These are phyloP conservation scores for Dicorynia guianensis DNA, from an alignment of 306 rosid species.

Conservation along the genomic window DNA sequence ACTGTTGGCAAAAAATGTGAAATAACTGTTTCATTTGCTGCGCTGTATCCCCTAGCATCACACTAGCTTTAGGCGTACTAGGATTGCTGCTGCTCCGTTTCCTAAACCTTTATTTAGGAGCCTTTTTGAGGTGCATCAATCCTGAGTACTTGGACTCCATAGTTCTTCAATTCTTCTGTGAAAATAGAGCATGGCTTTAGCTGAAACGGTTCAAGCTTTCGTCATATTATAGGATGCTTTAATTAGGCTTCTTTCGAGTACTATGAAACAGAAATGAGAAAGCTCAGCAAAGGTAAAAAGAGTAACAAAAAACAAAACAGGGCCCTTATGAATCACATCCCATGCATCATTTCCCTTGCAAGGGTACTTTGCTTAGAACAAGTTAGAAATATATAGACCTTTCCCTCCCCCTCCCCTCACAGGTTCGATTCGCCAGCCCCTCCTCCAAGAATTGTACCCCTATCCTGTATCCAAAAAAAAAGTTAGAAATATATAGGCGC, in stretches of 20 bases:
- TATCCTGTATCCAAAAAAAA: too few relatives aligned
- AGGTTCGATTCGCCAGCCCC: too few relatives aligned
- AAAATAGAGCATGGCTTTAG: constrained; percentile 16
- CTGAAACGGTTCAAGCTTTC: constrained; percentile 1
- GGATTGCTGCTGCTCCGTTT: constrained; percentile 37
- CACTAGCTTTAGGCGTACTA: constrained; percentile 42
- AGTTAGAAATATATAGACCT: too few relatives aligned
- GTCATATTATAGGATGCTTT: constrained; percentile 28
- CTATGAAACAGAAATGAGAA: constrained; percentile 28
- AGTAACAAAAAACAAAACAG: background rate
- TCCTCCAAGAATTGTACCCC: too few relatives aligned
- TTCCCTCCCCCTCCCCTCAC: too few relatives aligned
- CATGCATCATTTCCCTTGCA: constrained; percentile 17
- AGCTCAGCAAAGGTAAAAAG: background rate
- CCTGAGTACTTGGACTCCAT: constrained; percentile 3
- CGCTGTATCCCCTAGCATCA: too few relatives aligned
- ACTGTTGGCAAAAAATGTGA: constrained; percentile 22
- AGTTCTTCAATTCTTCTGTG: constrained; percentile 31
- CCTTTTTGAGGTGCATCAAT: constrained; percentile 14
- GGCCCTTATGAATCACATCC: constrained; percentile 3
- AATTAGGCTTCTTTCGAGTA: constrained; percentile 2
- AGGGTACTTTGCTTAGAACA: too few relatives aligned
- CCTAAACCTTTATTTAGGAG: constrained; percentile 35
- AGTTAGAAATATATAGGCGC: too few relatives aligned
- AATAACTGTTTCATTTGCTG: constrained; percentile 35